Conservation (phyloP, 768 basidiomycete genomes). For the Rhodosporidiobolus odoratus region DNA sequence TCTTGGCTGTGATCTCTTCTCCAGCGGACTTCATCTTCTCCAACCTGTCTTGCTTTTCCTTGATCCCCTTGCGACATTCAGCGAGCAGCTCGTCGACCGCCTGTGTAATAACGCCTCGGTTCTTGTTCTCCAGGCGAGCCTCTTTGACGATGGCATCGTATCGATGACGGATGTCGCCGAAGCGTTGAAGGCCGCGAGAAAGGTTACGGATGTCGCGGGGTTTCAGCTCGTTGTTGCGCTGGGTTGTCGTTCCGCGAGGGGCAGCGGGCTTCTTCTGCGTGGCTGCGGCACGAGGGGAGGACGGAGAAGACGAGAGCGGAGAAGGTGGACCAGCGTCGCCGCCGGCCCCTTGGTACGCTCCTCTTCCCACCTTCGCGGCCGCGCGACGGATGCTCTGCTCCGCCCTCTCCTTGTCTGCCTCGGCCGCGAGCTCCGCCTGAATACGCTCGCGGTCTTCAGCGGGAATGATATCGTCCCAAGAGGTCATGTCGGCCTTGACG, state of each 20-base stretch:
- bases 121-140: constrained; percentile 86
- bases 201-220: constrained; percentile 94
- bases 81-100: constrained; percentile 89
- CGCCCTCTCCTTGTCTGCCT: constrained; percentile 60
- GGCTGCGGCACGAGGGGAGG: constrained; percentile 62
- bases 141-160: constrained; percentile 89
- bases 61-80: constrained; percentile 70
- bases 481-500: constrained; percentile 91
- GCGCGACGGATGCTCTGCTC: constrained; percentile 66
- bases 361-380: constrained; percentile 64
- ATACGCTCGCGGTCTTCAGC: constrained; percentile 77
- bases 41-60: constrained; percentile 72
- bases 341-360: constrained; percentile 72
- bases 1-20: constrained; percentile 81
- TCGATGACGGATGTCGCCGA: constrained; percentile 92
- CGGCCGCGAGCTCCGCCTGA: constrained; percentile 44
- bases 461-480: constrained; percentile 98
- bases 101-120: constrained; percentile 82
- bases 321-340: constrained; percentile 59
- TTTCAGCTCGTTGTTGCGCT: constrained; percentile 93
- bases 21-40: constrained; percentile 68
- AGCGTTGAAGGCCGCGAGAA: constrained; percentile 88
- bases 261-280: constrained; percentile 46
- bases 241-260: constrained; percentile 82
- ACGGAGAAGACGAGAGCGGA: constrained; percentile 54